These are phyloP conservation scores for Prunus padus DNA, from an alignment of 306 rosid species.

Conservation along the genomic window DNA sequence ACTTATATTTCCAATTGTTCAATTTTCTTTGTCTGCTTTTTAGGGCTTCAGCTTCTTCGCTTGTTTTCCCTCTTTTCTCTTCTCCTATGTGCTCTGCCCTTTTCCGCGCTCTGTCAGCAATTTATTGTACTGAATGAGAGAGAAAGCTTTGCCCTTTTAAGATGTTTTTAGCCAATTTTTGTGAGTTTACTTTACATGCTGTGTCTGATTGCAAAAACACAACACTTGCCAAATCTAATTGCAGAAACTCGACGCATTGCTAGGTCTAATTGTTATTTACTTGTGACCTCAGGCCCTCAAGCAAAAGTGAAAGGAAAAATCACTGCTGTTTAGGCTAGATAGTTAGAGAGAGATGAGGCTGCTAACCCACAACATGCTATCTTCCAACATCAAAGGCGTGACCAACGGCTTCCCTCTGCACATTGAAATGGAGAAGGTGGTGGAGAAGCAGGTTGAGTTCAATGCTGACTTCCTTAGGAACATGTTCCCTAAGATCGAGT, in stretches of 20 bases:
- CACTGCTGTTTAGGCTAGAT: not conserved
- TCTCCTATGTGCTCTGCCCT: not conserved
- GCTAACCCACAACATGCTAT: conserved; percentile 87
- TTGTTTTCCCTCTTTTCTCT: not conserved
- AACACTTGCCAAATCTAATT: too few relatives aligned
- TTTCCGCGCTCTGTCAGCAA: not conserved
- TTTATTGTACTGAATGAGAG: not conserved
- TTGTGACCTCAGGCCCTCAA: not conserved
- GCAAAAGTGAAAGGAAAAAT: not conserved
- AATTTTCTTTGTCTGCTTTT: too few relatives aligned
- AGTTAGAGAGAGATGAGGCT: conserved; percentile 55
- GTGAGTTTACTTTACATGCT: not conserved
- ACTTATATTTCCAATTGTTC: not conserved
- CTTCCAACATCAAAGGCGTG: conserved; percentile 84
- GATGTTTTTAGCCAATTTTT: not conserved
- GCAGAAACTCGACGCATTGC: not conserved
- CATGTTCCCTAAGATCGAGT: conserved; percentile 76
- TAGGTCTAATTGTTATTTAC: not conserved
- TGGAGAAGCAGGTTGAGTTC: conserved; percentile 69
- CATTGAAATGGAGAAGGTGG: conserved; percentile 68
- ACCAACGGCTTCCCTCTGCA: conserved; percentile 73
- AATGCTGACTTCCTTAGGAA: conserved; percentile 59
- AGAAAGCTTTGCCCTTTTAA: not conserved
- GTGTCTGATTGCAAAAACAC: not conserved
- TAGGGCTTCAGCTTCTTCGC: not conserved